Evolutionary conservation across 768 basidiomycete genomes (phyloP), one percentile per base, ranked within the genome.

Genomic region (Termitomyces sp.): DNA sequence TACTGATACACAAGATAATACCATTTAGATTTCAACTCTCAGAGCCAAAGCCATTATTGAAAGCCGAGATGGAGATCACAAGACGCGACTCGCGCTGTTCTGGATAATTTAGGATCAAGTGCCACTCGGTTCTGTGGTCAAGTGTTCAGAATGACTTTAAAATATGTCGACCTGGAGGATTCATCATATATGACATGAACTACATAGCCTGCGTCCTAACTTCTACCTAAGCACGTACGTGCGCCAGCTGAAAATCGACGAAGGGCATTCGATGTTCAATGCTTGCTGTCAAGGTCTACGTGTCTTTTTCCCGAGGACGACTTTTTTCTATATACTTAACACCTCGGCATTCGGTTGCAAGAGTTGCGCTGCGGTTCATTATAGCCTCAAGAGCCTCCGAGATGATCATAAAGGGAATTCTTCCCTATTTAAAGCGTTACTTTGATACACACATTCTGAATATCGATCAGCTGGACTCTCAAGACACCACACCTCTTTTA

Each of bases 361-460:
- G 18, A 44, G 43, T 13, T 13, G 24, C 24, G 13, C 3, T 14
- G n/a, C 32, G n/a, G 30, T 61, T 60, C 45, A 57, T 61, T 48
- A 60, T 59, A 42, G 42, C 36, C 45, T 60, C 50, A 36, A 26
- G 22, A 18, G n/a, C 30, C 30, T 20, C n/a, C 18, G 10, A 47
- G 33, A 34, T 12, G 49, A 50, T 50, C 34, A 50, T 24, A 57
- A 59, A 63, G 48, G 55, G 24, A 46, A 55, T 57, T 53, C 44
- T 40, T 44, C 55, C 62, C 49, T 36, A 50, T 44, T 49, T 48
- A 54, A 52, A 43, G 39, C 37, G 44, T 45, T 63, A 58, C 58
- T 56, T 63, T 65, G 56, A 47, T 64, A 64, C 56, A 65, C 59
- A 61, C 56, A 65, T 56, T 52, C 49, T 37, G 53, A 54, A 57